Evolutionary conservation across 2,329 filamentous ascomycete genomes (phyloP).

Genomic region (Elsinoe necatrix): DNA sequence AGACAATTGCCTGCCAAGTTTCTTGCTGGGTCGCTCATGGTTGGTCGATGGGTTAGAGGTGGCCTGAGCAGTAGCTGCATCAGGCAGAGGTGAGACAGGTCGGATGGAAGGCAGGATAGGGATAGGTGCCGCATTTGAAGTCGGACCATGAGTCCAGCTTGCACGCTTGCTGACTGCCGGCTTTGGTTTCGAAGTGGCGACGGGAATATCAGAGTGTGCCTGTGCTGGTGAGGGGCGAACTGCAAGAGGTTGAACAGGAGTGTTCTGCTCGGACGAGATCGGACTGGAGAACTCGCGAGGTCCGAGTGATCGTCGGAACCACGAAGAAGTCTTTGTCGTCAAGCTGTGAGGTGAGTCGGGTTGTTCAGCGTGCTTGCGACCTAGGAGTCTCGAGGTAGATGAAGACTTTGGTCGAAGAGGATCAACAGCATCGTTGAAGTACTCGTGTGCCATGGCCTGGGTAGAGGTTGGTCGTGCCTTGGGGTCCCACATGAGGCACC

Average conservation of each 20-base stretch:
- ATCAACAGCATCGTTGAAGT: slow-evolving; percentile 86
- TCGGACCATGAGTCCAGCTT: slow-evolving; percentile 76
- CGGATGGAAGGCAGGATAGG: slow-evolving; percentile 90
- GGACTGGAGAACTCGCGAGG: slow-evolving; percentile 56
- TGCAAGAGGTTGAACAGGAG: slow-evolving; percentile 32
- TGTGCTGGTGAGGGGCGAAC: slow-evolving; percentile 22
- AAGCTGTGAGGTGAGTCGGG: slow-evolving; percentile 50
- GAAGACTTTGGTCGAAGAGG: slow-evolving; percentile 89
- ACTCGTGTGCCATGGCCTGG: slow-evolving; percentile 91
- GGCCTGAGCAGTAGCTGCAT: slow-evolving; percentile 83
- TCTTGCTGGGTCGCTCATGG: slow-evolving; percentile 67
- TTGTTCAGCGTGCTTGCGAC: slow-evolving; percentile 83
- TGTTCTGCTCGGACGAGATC: slow-evolving; percentile 31
- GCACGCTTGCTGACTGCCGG: slow-evolving; percentile 67
- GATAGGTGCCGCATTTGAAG: slow-evolving; percentile 74
- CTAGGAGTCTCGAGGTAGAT: slow-evolving; percentile 71
- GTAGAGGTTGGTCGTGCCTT: slow-evolving; percentile 83
- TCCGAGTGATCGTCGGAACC: slow-evolving; percentile 94
- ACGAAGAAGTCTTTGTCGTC: slow-evolving; percentile 73
- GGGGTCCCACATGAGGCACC: slow-evolving; percentile 98
- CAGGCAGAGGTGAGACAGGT: slow-evolving; percentile 92
- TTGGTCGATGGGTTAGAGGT: slow-evolving; percentile 51
- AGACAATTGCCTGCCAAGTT: slow-evolving; percentile 89
- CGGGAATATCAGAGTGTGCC: slow-evolving; percentile 36
- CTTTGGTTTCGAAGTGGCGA: slow-evolving; percentile 43